Conservation (phyloP, 139 green algal species). For the Asterochloris erici region DNA sequence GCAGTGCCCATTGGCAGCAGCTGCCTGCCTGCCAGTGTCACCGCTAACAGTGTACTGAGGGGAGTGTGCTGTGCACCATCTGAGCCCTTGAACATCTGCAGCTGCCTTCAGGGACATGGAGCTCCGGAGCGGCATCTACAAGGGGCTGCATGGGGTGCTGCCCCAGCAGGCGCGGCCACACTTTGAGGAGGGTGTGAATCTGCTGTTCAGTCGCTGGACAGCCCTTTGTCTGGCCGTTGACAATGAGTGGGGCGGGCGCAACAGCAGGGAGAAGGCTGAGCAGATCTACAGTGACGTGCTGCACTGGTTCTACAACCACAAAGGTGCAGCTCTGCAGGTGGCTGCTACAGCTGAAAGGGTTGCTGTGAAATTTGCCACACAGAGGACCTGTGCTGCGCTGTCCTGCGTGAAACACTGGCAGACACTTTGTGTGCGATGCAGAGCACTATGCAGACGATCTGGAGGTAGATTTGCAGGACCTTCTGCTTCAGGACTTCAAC, state of each 20-base stretch:
- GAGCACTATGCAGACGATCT: conserved; percentile 76
- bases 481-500: conserved; percentile 70
- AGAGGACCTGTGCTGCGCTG: not conserved
- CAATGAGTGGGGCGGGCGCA: conserved; percentile 81
- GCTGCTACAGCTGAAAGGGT: not conserved
- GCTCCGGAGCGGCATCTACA: conserved; percentile 43
- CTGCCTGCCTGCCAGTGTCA: too few relatives aligned
- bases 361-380: not conserved
- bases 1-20: too few relatives aligned
- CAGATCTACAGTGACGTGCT: conserved; percentile 67
- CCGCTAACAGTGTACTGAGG: too few relatives aligned
- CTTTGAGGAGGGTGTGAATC: conserved; percentile 72
- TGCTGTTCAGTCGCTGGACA: conserved; percentile 80
- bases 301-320: conserved; percentile 81
- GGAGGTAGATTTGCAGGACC: conserved; percentile 63
- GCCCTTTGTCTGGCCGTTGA: conserved; percentile 83
- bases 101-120: conserved; percentile 37
- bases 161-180: conserved; percentile 18
- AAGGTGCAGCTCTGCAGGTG: conserved; percentile 42
- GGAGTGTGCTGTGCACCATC: too few relatives aligned
- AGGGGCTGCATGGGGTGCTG: conserved; percentile 33
- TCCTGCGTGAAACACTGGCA: not conserved
- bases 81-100: too few relatives aligned
- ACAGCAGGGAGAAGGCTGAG: conserved; percentile 72
- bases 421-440: conserved; percentile 18